Evolutionary conservation across 179 eudicot species (phyloP), one percentile per base, ranked within the genome.

Genomic region (Pouteria campechiana): DNA sequence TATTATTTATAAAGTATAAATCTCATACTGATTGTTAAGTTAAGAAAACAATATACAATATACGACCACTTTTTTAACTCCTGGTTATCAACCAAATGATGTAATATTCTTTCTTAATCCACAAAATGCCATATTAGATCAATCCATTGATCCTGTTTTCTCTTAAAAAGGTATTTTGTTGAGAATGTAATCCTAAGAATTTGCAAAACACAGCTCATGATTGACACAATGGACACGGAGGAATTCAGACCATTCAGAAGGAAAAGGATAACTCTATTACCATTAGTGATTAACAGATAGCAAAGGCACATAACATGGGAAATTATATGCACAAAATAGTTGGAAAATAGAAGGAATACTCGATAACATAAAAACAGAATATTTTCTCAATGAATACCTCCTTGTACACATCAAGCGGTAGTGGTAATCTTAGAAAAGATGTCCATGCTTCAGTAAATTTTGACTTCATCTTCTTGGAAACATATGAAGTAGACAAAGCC

Each of bases 371-470:
- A 39, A 24, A 55, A 36, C 4, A 37, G 16, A 48, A 14, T 3
- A 12, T 11, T 20, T 2, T 7, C 38, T 9, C 12, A 13, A 43
- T 41, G 22, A 36, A 61, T 75, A 86, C 98, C 83, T 86, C 94
- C 65, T 86, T 90, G 77, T 86, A 90, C 46, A 76, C 87, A 45
- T 86, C 88, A 66, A 90, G 72, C 35, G 98, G 85, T 41, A 90
- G 83, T 8, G 84, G 70, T 54, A 82, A 55, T 56, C 76, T 55
- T 41, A 90, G 84, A 47, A 90, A 79, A 41, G 94, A 66, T 64
- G 75, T 69, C 98, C 98, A 90, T 35, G 92, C 92, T 64, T 73
- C 77, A 25, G 81, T 68, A 38, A 81, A 86, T 67, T 82, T 90
- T 43, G 42, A 34, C 63, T 67, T 90, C 75, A 86, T 68, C 72